These are phyloP conservation scores for Diatrype stigma DNA, from an alignment of 2,329 filamentous ascomycete species.

Conservation along the genomic window DNA sequence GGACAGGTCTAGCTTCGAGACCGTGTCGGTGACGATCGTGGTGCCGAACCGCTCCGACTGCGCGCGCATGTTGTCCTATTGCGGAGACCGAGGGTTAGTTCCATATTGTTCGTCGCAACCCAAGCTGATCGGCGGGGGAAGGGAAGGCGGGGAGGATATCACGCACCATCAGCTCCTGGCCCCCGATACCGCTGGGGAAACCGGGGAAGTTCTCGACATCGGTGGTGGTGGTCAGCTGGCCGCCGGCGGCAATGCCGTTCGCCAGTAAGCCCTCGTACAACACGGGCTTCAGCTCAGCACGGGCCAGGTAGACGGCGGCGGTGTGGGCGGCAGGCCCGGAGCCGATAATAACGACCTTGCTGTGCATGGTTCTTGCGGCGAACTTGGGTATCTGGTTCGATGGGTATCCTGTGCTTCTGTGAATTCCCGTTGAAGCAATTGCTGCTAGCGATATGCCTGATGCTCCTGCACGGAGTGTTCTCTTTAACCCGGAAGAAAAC, in stretches of 20 bases:
- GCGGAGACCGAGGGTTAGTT: not conserved
- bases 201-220: slow-evolving; percentile 98
- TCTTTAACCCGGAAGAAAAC: slow-evolving; percentile 81
- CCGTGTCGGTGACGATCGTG: slow-evolving; percentile 87
- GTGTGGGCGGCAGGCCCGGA: slow-evolving; percentile 98
- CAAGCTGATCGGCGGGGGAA: not conserved
- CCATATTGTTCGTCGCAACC: too few species aligned
- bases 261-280: slow-evolving; percentile 98
- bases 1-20: slow-evolving; percentile 81
- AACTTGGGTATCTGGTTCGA: slow-evolving; percentile 34
- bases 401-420: slow-evolving; percentile 34
- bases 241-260: slow-evolving; percentile 91
- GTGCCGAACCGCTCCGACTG: slow-evolving; percentile 93
- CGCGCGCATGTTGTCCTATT: slow-evolving; percentile 77
- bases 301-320: slow-evolving; percentile 90
- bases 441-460: slow-evolving; percentile 70
- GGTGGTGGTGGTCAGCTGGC: slow-evolving; percentile 96
- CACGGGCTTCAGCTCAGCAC: slow-evolving; percentile 90
- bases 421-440: slow-evolving; percentile 60
- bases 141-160: not conserved
- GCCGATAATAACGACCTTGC: slow-evolving; percentile 87
- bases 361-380: slow-evolving; percentile 70
- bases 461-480: slow-evolving; percentile 71
- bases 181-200: slow-evolving; percentile 85
- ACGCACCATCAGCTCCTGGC: slow-evolving; percentile 75